Evolutionary conservation across 2,329 filamentous ascomycete genomes (phyloP).

Genomic region (Paecilomyces formosus): DNA sequence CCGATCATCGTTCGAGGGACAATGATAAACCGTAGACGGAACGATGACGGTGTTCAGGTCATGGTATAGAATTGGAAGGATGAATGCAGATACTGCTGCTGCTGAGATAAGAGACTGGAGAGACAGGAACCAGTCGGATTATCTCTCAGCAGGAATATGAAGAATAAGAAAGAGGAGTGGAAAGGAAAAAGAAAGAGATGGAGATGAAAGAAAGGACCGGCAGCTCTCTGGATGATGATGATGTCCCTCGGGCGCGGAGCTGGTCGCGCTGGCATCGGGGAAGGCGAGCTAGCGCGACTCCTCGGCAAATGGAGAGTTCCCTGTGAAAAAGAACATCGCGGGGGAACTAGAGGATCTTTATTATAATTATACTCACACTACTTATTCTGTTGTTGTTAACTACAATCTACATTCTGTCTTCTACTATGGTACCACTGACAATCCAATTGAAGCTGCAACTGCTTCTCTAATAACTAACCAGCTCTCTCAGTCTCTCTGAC

Average conservation of each 20-base stretch:
- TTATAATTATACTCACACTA: no score
- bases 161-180: neutral
- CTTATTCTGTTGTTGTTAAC: no score
- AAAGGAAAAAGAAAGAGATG: neutral
- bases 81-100: neutral
- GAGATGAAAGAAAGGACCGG: neutral
- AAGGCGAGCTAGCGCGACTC: neutral
- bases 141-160: neutral
- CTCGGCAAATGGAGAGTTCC: neutral
- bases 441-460: no score
- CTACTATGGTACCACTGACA: no score
- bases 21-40: neutral
- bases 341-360: neutral
- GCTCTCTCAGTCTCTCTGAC: no score
- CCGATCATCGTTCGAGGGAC: constrained; percentile 47
- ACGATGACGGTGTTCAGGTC: constrained; percentile 3
- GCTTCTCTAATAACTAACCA: no score
- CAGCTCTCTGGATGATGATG: neutral
- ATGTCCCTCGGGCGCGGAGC: neutral
- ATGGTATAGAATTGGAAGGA: constrained; percentile 1
- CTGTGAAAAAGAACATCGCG: neutral
- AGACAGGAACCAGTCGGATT: neutral
- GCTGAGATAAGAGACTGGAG: neutral
- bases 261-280: neutral
- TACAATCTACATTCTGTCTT: no score